Evolutionary conservation across 768 basidiomycete genomes (phyloP), one percentile per base, ranked within the genome.

Genomic region (Boletus sp.): DNA sequence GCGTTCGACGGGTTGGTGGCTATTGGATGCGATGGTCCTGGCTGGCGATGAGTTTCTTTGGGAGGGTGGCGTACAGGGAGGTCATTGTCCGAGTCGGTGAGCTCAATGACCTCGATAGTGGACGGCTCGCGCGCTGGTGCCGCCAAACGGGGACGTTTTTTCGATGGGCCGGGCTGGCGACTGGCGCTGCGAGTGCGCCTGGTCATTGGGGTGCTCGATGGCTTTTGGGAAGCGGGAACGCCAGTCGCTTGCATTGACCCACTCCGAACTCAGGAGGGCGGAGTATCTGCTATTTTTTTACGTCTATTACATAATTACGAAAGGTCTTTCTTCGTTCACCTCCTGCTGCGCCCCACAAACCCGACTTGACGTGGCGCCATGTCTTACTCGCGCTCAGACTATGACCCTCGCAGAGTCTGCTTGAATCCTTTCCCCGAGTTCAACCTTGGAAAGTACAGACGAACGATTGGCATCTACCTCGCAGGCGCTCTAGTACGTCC

Each of bases 371-470:
- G n/a, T n/a, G n/a, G 41, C 41, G 2, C 23, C 42, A 68, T 65
- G 55, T 83, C 87, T 9, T 72, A 88, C 39, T 85, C 88, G 35
- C 77, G 85, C 64, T 76, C 87, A 23, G 73, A 83, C 64, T 94
- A 93, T 59, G 93, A 95, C 75, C 93, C 93, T 3, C 79, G 92
- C 46, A 74, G 93, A 67, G 90, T 96, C 35, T 95, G 91, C 67
- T 62, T 94, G 57, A 90, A 93, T 74, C 87, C 89, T 0, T 88
- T 94, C 58, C 94, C 94, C 1, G 83, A 85, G 34, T 59, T 89
- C 43, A 80, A 80, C 37, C 71, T 96, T 5, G 88, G 85, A 51
- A 90, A 79, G 69, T 84, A 93, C 72, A 84, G 85, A 57, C 77
- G 94, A 27, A 83, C 90, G 3, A 76, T 92, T 19, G 93, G 94